These are phyloP conservation scores for Akanthomyces muscarius DNA, from an alignment of 2,329 filamentous ascomycete genomes.

Conservation along the genomic window DNA sequence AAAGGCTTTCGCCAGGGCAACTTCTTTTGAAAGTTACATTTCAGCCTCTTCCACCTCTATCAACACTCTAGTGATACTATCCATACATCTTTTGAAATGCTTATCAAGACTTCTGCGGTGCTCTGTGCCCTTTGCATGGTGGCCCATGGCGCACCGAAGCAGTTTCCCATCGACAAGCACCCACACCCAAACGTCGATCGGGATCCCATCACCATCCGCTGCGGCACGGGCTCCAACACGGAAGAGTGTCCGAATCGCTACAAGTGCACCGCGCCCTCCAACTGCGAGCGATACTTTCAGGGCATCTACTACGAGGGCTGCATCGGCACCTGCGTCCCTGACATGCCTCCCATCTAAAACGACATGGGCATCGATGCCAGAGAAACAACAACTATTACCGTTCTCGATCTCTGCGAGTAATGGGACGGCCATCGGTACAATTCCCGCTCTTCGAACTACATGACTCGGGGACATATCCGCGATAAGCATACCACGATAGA, in stretches of 20 bases:
- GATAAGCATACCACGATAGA: not conserved
- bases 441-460: too few species aligned
- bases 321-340: slow-evolving; percentile 15
- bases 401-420: not conserved
- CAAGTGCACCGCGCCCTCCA: slow-evolving; percentile 14
- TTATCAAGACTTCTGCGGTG: not conserved
- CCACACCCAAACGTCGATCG: not conserved
- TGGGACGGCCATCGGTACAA: not conserved
- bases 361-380: not conserved
- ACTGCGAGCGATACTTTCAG: slow-evolving; percentile 12
- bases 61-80: not conserved
- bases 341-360: not conserved
- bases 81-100: not conserved
- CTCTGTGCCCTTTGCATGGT: not conserved
- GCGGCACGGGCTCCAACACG: slow-evolving; percentile 16
- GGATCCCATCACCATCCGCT: slow-evolving; percentile 15
- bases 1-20: not conserved
- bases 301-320: slow-evolving; percentile 17
- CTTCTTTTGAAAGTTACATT: not conserved
- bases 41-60: not conserved
- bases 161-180: not conserved
- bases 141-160: slow-evolving; percentile 2
- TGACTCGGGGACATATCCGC: not conserved
- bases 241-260: slow-evolving; percentile 6
- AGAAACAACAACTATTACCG: not conserved